These are phyloP conservation scores for Vachellia collinsii DNA, from an alignment of 306 rosid species.

Conservation along the genomic window DNA sequence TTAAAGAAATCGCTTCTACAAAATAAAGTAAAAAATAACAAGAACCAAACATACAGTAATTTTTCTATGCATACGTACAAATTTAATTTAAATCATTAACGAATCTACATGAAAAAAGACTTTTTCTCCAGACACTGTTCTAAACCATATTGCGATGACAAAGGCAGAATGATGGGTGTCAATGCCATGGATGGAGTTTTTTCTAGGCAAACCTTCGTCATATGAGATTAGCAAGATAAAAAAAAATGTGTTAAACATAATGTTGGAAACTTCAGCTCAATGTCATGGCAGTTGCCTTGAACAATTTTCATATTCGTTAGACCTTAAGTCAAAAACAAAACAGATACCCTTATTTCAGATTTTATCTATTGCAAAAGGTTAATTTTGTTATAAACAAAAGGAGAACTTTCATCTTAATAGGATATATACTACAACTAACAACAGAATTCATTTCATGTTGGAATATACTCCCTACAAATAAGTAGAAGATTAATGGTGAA, in stretches of 20 bases:
- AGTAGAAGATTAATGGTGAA: slow-evolving; percentile 7
- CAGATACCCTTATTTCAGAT: slow-evolving; percentile 4
- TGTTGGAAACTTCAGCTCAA: slow-evolving; percentile 26
- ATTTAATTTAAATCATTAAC: slow-evolving; percentile 8
- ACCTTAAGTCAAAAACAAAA: slow-evolving; percentile 24
- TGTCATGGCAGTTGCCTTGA: slow-evolving; percentile 16
- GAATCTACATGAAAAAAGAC: neutral
- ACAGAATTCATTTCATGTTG: slow-evolving; percentile 4
- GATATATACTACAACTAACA: slow-evolving; percentile 17
- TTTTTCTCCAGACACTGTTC: slow-evolving; percentile 17
- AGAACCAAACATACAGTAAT: slow-evolving; percentile 19
- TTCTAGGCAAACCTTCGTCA: slow-evolving; percentile 13
- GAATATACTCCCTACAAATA: slow-evolving; percentile 31
- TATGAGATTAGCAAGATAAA: slow-evolving; percentile 8
- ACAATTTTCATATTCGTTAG: slow-evolving; percentile 8
- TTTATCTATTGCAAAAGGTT: neutral
- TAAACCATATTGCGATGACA: slow-evolving; percentile 23
- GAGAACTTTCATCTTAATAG: slow-evolving; percentile 13
- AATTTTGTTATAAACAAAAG: slow-evolving; percentile 7
- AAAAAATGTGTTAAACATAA: neutral
- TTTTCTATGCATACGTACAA: slow-evolving; percentile 23
- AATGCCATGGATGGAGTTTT: slow-evolving; percentile 26
- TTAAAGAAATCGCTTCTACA: slow-evolving; percentile 24
- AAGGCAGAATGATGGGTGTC: slow-evolving; percentile 10
- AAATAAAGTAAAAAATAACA: slow-evolving; percentile 18